A percentile compares a stretch with the other conserved stretches of the same genome.
phyloP scores from a whole-genome alignment of 179 eudicot genomes.

The Gypsophila paniculata region DNA sequence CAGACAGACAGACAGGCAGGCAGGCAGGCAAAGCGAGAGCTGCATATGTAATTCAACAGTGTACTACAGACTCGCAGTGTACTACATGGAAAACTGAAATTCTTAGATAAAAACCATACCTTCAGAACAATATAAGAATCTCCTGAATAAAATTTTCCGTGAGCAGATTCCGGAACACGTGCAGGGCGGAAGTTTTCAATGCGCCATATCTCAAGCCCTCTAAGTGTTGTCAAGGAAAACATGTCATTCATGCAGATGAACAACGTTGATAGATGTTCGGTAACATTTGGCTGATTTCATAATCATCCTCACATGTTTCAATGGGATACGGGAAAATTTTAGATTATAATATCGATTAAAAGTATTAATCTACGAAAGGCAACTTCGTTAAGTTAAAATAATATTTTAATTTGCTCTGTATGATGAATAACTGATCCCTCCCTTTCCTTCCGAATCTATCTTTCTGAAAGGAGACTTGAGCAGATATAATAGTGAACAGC shows the following conservation, averaged over 20 bases:
- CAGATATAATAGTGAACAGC: background rate
- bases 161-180: conserved; percentile 48
- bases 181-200: conserved; percentile 77
- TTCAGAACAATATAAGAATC: conserved; percentile 80
- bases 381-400: background rate
- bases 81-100: background rate
- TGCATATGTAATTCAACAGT: background rate
- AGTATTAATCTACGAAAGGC: background rate
- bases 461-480: too few species aligned
- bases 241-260: background rate
- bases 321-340: background rate
- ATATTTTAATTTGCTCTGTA: background rate
- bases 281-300: background rate
- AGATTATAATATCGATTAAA: background rate
- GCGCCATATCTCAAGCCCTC: conserved; percentile 96
- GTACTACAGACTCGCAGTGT: background rate
- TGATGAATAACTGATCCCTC: too few species aligned
- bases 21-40: background rate
- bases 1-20: background rate
- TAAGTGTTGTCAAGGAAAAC: conserved; percentile 53
- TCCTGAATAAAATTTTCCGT: conserved; percentile 80
- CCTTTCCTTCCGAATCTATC: too few species aligned
- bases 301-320: conserved; percentile 6
- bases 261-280: background rate
- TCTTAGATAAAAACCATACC: conserved; percentile 36